Conservation (phyloP, 2,329 filamentous ascomycete genomes). For the Seiridium unicorne region DNA sequence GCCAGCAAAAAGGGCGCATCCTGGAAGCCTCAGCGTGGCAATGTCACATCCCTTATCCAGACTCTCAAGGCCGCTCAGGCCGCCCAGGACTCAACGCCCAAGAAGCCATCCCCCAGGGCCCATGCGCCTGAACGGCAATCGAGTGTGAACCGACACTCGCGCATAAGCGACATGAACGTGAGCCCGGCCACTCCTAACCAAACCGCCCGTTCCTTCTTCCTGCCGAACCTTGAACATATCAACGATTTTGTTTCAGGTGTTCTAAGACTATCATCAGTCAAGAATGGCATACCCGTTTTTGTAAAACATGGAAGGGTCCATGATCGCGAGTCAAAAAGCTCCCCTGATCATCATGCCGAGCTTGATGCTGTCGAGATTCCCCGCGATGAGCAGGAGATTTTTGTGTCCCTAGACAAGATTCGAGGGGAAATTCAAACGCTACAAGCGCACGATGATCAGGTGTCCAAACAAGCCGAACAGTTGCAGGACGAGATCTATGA, state of each 20-base stretch:
- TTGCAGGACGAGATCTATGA: constrained; percentile 50
- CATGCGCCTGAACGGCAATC: background rate
- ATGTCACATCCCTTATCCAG: constrained; percentile 32
- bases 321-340: constrained; percentile 35
- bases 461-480: constrained; percentile 52
- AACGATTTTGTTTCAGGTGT: constrained; percentile 57
- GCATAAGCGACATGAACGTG: constrained; percentile 10
- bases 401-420: constrained; percentile 62
- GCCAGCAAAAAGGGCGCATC: constrained; percentile 15
- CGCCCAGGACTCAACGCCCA: constrained; percentile 16
- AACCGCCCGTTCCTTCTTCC: constrained; percentile 50
- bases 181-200: constrained; percentile 32
- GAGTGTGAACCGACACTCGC: constrained; percentile 15
- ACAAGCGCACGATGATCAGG: constrained; percentile 54
- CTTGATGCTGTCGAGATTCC: constrained; percentile 51
- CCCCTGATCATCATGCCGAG: constrained; percentile 41
- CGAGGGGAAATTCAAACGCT: constrained; percentile 55
- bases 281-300: constrained; percentile 54
- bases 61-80: constrained; percentile 27
- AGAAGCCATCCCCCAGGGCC: constrained; percentile 10
- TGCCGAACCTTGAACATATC: constrained; percentile 54
- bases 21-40: constrained; percentile 21
- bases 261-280: constrained; percentile 49
- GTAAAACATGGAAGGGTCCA: constrained; percentile 53
- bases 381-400: constrained; percentile 55